Evolutionary conservation across 768 basidiomycete species (phyloP), one percentile per base, ranked within the genome.

Genomic region (Lentinula guzmanii): DNA sequence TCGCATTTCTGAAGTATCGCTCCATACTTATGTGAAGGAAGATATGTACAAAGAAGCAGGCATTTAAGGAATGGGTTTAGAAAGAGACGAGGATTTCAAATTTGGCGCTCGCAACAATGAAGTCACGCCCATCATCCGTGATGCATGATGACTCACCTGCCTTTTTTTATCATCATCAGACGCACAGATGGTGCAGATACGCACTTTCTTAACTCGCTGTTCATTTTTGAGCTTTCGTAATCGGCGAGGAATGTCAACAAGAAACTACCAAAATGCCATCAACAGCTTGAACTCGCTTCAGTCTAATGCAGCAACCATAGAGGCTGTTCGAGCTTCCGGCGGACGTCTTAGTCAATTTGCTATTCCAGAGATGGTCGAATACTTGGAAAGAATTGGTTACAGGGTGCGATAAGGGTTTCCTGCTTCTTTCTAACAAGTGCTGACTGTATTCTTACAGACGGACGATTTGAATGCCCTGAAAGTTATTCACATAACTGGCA

Each of bases 401-500:
- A 78, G 77, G 65, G 96, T 95, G 70, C 65, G 86, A 70, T 53
- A 34, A 28, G 35, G 11, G 3, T 10, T 43, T 31, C 11, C 13
- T 42, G 18, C 11, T n/a, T 4, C 24, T 13, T 15, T 31, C 15
- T 5, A 0, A 24, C 41, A 24, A 18, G 28, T 41, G 39, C 46
- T 10, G 18, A 48, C 9, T 9, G 33, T 11, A 46, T n/a, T 10
- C 18, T 15, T 8, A 42, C 67, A 97, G 95, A 82, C 90, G 45
- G 78, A 84, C 61, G 88, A 95, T 64, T 81, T 99, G 46, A 95
- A 98, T 70, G 75, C 76, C 24, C 78, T 99, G 58, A 96, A 98
- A 72, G 93, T 96, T 61, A 84, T 98, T 52, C 96, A 99, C 77
- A 86, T 99, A 65, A 95, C 96, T 8, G 96, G 96, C 3, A 98